Base-by-base conservation (phyloP, 1,139 yeast genomes). In the Zygosaccharomyces pseudobailii region DNA sequence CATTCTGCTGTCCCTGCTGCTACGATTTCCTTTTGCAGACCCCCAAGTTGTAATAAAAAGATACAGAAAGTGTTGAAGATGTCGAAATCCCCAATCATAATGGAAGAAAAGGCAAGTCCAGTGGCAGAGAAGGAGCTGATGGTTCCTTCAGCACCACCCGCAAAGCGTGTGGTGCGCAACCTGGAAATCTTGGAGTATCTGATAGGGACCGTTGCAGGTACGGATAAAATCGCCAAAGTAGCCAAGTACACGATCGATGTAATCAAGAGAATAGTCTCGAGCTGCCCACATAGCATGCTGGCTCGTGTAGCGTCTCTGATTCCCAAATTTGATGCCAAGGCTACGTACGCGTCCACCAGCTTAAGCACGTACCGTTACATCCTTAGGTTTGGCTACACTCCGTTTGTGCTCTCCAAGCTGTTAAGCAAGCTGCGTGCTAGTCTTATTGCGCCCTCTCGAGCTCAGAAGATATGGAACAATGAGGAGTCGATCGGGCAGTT, bases 321-420 rank as follows among this genome's bases (percentile, higher is more conserved):
- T 33, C 48, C 43, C 31, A 50, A 51, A 36, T 54, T 56, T 56
- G 73, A 66, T 53, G 67, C 56, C 56, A 75, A 65, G 61, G 71
- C 66, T 40, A 62, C 61, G 8, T 80, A 78, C 3, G 63, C 80
- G 50, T 76, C 79, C 8, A 65, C 65, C 20, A 80, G 80, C 24
- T 66, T 84, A 40, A 74, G 82, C 5, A 70, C 76, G 30, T 85
- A 81, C 63, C 73, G 94, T 63, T 89, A 83, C 59, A 74, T 82
- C 50, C 68, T 84, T 51, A 72, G 94, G 57, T 83, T 84, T 54
- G 92, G 92, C 37, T 80, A 82, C 46, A 74, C 87, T 10, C 89
- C 89, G 2, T 81, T 83, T 63, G 71, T 84, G 51, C 43, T 78
- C 5, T 50, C 59, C 24, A 52, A 59, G 24, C 48, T 72, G 43